Percentiles rank a stretch among this genome's conserved stretches.
Evolutionary conservation across 1,139 yeast species (phyloP).

Genomic region (Saccharomyces hybrid): DNA sequence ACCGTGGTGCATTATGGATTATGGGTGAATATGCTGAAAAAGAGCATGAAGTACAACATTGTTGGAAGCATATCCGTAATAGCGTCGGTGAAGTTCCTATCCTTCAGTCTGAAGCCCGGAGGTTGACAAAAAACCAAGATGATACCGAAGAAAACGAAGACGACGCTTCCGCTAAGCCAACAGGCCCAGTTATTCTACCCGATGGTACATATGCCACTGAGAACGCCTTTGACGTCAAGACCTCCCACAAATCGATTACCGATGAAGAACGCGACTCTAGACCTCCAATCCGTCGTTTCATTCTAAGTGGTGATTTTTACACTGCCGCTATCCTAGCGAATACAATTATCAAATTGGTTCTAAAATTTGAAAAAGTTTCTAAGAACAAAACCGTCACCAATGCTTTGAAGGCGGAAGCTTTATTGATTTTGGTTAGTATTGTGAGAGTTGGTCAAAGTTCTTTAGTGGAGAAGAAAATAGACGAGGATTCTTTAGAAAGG

Average conservation of each 20-base stretch:
- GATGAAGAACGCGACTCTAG: slow-evolving; percentile 33
- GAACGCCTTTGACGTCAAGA: slow-evolving; percentile 52
- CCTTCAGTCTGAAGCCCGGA: slow-evolving; percentile 60
- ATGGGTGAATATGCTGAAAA: slow-evolving; percentile 84
- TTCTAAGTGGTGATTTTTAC: slow-evolving; percentile 84
- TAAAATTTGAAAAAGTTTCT: slow-evolving; percentile 62
- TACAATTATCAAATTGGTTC: slow-evolving; percentile 79
- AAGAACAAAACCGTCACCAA: slow-evolving; percentile 53
- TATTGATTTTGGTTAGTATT: slow-evolving; percentile 85
- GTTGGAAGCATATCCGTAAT: slow-evolving; percentile 82
- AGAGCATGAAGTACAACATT: slow-evolving; percentile 64
- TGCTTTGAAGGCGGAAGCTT: slow-evolving; percentile 90
- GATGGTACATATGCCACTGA: slow-evolving; percentile 99
- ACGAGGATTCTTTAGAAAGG: slow-evolving; percentile 93
- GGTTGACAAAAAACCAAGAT: slow-evolving; percentile 25
- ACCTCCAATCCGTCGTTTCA: slow-evolving; percentile 75
- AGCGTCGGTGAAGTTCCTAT: slow-evolving; percentile 92
- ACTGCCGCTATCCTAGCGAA: slow-evolving; percentile 87
- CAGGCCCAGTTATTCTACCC: slow-evolving; percentile 81
- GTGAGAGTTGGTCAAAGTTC: slow-evolving; percentile 83
- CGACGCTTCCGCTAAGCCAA: slow-evolving; percentile 32
- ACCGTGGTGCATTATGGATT: slow-evolving; percentile 92
- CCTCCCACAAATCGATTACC: slow-evolving; percentile 10
- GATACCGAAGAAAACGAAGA: slow-evolving; percentile 35
- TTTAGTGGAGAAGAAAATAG: slow-evolving; percentile 69